Evolutionary conservation across 805 yeast species (phyloP).

Genomic region (Ogataea parapolymorpha): DNA sequence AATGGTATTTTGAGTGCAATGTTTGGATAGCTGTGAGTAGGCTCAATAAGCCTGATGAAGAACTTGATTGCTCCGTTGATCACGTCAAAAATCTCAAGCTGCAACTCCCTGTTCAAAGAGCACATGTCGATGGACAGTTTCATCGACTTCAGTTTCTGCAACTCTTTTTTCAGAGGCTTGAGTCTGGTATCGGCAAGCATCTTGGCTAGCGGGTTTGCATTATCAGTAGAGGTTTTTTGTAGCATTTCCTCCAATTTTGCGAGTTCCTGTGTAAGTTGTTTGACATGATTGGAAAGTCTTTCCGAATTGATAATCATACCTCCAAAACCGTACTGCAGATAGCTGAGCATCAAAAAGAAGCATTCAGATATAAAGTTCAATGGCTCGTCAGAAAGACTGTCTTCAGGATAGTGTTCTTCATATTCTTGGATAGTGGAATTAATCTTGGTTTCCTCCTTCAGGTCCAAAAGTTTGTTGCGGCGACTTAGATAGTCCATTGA

Average conservation of each 20-base stretch:
- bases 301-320: conserved; percentile 63
- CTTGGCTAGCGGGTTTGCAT: conserved; percentile 28
- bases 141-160: conserved; percentile 38
- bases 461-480: conserved; percentile 53
- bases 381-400: conserved; percentile 30
- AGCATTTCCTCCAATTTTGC: conserved; percentile 45
- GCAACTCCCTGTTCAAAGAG: conserved; percentile 53
- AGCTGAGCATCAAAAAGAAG: conserved; percentile 74
- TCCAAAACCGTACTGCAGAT: conserved; percentile 84
- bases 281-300: conserved; percentile 47
- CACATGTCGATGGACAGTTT: conserved; percentile 62
- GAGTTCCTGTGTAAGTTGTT: conserved; percentile 51
- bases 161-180: conserved; percentile 33
- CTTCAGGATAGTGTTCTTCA: conserved; percentile 47
- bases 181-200: conserved; percentile 28
- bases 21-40: conserved; percentile 60
- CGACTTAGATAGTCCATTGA: conserved; percentile 63
- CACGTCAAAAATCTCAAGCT: conserved; percentile 70
- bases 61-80: conserved; percentile 73
- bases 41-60: conserved; percentile 69
- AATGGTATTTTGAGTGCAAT: conserved; percentile 50
- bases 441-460: conserved; percentile 78
- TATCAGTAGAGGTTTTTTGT: conserved; percentile 13
- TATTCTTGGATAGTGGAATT: conserved; percentile 74
- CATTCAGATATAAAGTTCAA: conserved; percentile 87